phyloP scores from a whole-genome alignment of 768 basidiomycete species.

The Amanita exitialis region DNA sequence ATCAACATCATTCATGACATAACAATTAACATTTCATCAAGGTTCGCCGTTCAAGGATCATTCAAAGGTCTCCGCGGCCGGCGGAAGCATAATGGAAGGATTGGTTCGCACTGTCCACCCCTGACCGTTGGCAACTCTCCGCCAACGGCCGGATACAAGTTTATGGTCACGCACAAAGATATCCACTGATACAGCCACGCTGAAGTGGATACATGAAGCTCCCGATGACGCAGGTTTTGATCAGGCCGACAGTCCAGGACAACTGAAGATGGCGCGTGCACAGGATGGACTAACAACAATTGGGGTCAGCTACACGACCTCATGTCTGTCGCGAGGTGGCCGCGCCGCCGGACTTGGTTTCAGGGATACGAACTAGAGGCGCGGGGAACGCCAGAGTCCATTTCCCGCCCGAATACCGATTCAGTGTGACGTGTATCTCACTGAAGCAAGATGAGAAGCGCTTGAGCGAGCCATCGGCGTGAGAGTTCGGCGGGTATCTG shows the following conservation, averaged over 20 bases:
- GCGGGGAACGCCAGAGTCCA: too few relatives aligned
- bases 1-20: neutral
- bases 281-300: neutral
- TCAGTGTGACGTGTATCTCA: too few relatives aligned
- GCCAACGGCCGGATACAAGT: neutral
- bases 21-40: neutral
- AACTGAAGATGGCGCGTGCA: neutral
- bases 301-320: neutral
- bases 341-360: neutral
- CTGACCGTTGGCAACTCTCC: neutral
- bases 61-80: neutral
- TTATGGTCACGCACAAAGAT: too few relatives aligned
- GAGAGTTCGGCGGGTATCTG: too few relatives aligned
- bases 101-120: neutral
- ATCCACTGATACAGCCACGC: neutral
- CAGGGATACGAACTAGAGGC: too few relatives aligned
- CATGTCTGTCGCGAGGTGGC: neutral
- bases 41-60: neutral
- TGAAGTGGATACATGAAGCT: neutral
- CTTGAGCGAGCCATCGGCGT: too few relatives aligned
- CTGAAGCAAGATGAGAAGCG: too few relatives aligned
- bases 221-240: neutral
- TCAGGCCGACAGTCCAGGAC: neutral
- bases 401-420: too few relatives aligned
- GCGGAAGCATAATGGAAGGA: neutral